A percentile compares a stretch with the other conserved stretches of the same genome.
These are phyloP conservation scores for Venturia aucupariae DNA, from an alignment of 2,329 filamentous ascomycete genomes.

Conservation along the genomic window DNA sequence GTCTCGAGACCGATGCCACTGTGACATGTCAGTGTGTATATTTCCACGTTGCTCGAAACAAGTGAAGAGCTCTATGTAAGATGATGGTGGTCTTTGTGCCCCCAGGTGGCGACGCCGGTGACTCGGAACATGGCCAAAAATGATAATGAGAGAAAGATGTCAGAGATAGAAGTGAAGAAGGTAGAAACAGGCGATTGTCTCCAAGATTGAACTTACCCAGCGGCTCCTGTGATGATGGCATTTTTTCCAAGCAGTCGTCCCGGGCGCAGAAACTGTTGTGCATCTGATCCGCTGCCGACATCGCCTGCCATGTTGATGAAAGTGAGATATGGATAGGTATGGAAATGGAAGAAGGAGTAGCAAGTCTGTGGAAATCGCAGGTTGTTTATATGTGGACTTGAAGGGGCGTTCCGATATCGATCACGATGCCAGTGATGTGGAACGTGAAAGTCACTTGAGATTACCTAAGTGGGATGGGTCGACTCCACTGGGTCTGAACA, in stretches of 20 bases:
- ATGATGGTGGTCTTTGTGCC: background rate
- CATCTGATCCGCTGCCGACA: background rate
- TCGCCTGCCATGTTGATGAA: background rate
- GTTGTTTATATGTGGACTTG: background rate
- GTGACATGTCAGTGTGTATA: constrained; percentile 12
- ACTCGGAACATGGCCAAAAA: background rate
- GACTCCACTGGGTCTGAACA: background rate
- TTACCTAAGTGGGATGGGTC: background rate
- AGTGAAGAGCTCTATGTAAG: too few species aligned
- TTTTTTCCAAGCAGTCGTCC: constrained; percentile 55
- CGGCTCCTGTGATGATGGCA: constrained; percentile 73
- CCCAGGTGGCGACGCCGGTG: background rate
- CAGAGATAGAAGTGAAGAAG: background rate
- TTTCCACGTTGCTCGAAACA: background rate
- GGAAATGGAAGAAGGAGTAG: background rate
- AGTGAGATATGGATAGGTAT: background rate
- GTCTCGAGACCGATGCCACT: constrained; percentile 93
- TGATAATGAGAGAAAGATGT: background rate
- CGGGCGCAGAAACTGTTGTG: constrained; percentile 15
- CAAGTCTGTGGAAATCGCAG: background rate
- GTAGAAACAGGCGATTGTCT: background rate
- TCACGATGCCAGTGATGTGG: background rate
- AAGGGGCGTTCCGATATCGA: background rate
- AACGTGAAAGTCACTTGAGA: background rate
- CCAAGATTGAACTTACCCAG: constrained; percentile 52